Percentiles rank a stretch among this genome's conserved stretches.
Conservation (phyloP, 176 grass and related monocot genomes). For the Metroxylon sagu region DNA sequence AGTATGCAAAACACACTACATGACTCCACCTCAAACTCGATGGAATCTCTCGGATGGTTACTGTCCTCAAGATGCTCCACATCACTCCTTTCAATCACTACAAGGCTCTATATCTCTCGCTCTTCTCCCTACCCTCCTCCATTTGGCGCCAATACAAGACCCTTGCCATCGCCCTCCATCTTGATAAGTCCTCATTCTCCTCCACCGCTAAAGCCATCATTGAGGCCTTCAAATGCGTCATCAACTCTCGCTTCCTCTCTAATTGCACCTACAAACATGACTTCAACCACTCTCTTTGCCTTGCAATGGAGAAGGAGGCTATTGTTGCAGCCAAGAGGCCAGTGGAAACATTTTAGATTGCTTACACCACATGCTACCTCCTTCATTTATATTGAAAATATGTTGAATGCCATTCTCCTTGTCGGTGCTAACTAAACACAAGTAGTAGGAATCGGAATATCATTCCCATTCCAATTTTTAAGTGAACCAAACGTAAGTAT, state of each 20-base stretch:
- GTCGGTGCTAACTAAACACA: constrained; percentile 43
- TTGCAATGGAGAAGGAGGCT: background rate
- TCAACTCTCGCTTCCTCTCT: constrained; percentile 44
- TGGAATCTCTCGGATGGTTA: constrained; percentile 24
- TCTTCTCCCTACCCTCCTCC: constrained; percentile 5
- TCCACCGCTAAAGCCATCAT: background rate
- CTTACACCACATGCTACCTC: constrained; percentile 65
- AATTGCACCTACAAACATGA: constrained; percentile 18
- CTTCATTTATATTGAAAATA: constrained; percentile 36
- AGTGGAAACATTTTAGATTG: constrained; percentile 58
- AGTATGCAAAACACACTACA: constrained; percentile 54
- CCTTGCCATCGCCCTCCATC: constrained; percentile 46
- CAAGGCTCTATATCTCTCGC: constrained; percentile 36
- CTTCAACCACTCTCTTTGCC: constrained; percentile 4
- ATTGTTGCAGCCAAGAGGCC: background rate
- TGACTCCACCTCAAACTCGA: constrained; percentile 25
- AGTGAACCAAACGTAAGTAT: too few relatives aligned
- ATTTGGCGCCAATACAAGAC: constrained; percentile 65
- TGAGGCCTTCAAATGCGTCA: constrained; percentile 45
- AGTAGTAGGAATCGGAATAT: too few relatives aligned
- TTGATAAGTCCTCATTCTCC: background rate
- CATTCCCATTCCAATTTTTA: too few relatives aligned
- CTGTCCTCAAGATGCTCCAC: constrained; percentile 49
- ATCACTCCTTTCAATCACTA: constrained; percentile 38
- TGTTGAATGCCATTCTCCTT: constrained; percentile 71